Base-by-base conservation (phyloP, 192 early-diverging fungal genomes). In the Backusella circina region DNA sequence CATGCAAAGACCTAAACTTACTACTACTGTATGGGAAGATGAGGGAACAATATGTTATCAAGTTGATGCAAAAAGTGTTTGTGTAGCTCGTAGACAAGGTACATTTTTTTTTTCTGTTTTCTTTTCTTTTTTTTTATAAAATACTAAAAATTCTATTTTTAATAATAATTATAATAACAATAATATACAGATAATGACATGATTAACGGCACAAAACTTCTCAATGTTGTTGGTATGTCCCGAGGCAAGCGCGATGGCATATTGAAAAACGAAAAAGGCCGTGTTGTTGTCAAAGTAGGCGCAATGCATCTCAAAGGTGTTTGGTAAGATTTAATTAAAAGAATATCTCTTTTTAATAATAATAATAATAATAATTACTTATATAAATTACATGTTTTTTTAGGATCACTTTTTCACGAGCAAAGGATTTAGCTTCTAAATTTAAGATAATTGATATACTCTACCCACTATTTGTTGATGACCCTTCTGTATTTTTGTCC, bases 241-340 rank as follows among this genome's bases (percentile, higher is more conserved):
- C 91, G 93, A 31, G 93, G 93, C 65, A 93, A 93, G 76, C 84
- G 93, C 30, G 93, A 95, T 64, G 92, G 91, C 1, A 93, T 95
- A 65, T 84, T 95, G 41, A 95, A 95, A 79, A 93, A 93, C 73
- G 93, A 95, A 78, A 93, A 93, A 82, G 93, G 90, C 21, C 84
- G 93, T 70, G 87, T 90, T 1, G 93, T 95, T 9, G 92, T 95
- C 71, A 95, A 95, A 82, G 91, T 92, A 1, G 93, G 93, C 35
- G 90, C 93, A 8, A 93, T 95, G 92, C 91, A 93, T 72, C 84
- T 95, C 33, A 95, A 95, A 81, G 93, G 93, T 32, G 93, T 95
- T 72, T 95, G 93, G 93, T 88, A 82, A 82, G 82, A 77, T 18
- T 2, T 3, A 36, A n/a, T 21, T n/a, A n/a, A 13, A 35, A 8